phyloP scores from a whole-genome alignment of 2,329 filamentous ascomycete genomes.

The Bipolaris gigantea region DNA sequence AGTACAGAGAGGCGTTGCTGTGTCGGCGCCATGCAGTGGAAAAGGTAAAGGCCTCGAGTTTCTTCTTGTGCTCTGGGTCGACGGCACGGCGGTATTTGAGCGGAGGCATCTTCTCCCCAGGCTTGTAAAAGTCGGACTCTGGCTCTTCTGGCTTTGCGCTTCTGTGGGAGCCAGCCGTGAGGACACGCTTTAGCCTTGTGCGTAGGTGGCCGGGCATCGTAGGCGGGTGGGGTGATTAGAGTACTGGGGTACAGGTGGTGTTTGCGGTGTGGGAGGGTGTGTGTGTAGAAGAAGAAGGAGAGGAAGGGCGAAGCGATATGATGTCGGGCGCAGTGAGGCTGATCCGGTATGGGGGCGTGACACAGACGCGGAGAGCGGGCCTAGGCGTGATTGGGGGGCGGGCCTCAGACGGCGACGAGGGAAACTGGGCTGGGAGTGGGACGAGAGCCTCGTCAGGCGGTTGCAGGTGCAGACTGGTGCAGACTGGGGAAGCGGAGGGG shows the following conservation, averaged over 20 bases:
- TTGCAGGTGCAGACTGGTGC: background rate
- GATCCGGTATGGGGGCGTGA: slow-evolving; percentile 20
- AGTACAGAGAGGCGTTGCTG: slow-evolving; percentile 51
- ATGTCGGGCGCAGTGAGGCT: slow-evolving; percentile 26
- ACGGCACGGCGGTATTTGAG: slow-evolving; percentile 55
- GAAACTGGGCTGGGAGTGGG: slow-evolving; percentile 13
- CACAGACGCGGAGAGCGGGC: slow-evolving; percentile 10
- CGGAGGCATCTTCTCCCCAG: slow-evolving; percentile 55
- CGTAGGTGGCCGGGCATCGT: slow-evolving; percentile 50
- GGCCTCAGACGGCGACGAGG: slow-evolving; percentile 8
- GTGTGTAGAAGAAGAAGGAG: slow-evolving; percentile 11
- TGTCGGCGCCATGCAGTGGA: slow-evolving; percentile 51
- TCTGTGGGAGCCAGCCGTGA: slow-evolving; percentile 42
- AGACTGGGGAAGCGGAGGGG: slow-evolving; percentile 13
- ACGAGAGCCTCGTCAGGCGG: slow-evolving; percentile 10
- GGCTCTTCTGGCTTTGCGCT: slow-evolving; percentile 39
- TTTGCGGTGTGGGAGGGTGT: slow-evolving; percentile 3
- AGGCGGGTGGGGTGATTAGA: slow-evolving; percentile 1
- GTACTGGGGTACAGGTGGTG: background rate
- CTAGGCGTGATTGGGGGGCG: slow-evolving; percentile 12
- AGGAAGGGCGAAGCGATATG: slow-evolving; percentile 18
- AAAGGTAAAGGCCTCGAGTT: slow-evolving; percentile 53
- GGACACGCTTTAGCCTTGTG: slow-evolving; percentile 50
- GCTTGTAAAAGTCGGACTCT: slow-evolving; percentile 53
- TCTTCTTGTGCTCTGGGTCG: slow-evolving; percentile 54